phyloP scores from a whole-genome alignment of 129 eudicot species.

The Flaveria sonorensis region DNA sequence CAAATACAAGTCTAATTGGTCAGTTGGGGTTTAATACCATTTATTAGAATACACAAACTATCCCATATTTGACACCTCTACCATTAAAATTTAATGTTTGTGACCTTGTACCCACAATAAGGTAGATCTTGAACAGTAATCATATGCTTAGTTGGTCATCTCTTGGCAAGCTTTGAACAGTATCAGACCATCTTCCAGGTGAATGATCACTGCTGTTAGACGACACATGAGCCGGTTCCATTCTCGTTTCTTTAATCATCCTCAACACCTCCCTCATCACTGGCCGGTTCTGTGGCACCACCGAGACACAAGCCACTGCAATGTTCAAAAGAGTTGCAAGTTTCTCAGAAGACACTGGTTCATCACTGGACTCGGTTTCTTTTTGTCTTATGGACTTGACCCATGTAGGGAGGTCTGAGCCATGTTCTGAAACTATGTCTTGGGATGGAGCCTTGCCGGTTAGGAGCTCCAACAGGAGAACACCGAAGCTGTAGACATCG shows the following conservation, averaged over 20 bases:
- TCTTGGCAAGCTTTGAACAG: constrained; percentile 85
- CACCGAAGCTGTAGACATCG: constrained; percentile 83
- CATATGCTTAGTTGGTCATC: constrained; percentile 77
- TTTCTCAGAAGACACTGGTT: constrained; percentile 55
- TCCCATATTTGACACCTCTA: background rate
- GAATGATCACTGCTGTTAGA: constrained; percentile 95
- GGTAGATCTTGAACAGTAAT: constrained; percentile 8
- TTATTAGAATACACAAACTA: constrained; percentile 1
- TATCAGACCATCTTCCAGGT: constrained; percentile 94
- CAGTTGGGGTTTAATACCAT: background rate
- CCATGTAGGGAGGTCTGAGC: constrained; percentile 76
- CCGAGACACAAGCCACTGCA: constrained; percentile 63
- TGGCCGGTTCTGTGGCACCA: constrained; percentile 61
- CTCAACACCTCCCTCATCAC: constrained; percentile 65
- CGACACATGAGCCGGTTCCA: constrained; percentile 60
- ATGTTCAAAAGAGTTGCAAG: constrained; percentile 66
- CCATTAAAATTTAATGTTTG: too few species aligned
- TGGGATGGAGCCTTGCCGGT: constrained; percentile 80
- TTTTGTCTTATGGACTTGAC: constrained; percentile 69
- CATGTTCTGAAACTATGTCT: constrained; percentile 75
- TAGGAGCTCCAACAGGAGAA: constrained; percentile 70
- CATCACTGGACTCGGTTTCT: constrained; percentile 68
- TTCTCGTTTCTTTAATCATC: constrained; percentile 78
- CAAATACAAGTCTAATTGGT: background rate
- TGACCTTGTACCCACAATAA: background rate